phyloP scores from a whole-genome alignment of 129 eudicot species.

The Saussurea involucrata region DNA sequence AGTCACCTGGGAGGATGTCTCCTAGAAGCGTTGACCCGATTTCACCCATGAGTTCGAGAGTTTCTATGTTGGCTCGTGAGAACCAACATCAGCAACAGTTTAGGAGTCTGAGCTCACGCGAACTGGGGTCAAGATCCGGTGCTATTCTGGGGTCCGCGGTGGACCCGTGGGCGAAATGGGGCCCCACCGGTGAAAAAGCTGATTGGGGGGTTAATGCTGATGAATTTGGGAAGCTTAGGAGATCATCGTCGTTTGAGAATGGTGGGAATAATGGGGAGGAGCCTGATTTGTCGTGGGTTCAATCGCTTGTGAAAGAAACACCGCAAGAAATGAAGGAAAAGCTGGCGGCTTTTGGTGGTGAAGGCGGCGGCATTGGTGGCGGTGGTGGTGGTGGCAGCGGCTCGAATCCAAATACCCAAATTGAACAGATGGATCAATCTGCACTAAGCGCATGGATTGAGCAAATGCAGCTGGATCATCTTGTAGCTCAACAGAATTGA shows the following conservation, averaged over 20 bases:
- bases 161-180: slow-evolving; percentile 57
- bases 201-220: slow-evolving; percentile 54
- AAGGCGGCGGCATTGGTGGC: neutral
- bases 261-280: slow-evolving; percentile 52
- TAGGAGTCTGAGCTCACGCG: slow-evolving; percentile 79
- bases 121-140: slow-evolving; percentile 55
- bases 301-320: slow-evolving; percentile 80
- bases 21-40: slow-evolving; percentile 71
- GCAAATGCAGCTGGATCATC: slow-evolving; percentile 85
- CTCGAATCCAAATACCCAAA: slow-evolving; percentile 14
- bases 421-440: slow-evolving; percentile 55
- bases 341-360: slow-evolving; percentile 13
- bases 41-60: slow-evolving; percentile 74
- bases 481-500: slow-evolving; percentile 49
- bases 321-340: slow-evolving; percentile 57
- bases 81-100: slow-evolving; percentile 55
- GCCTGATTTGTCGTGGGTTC: slow-evolving; percentile 93
- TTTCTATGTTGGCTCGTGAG: slow-evolving; percentile 59
- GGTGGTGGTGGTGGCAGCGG: slow-evolving; percentile 27
- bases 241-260: slow-evolving; percentile 66
- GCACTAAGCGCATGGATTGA: slow-evolving; percentile 66
- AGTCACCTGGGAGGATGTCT: slow-evolving; percentile 69
- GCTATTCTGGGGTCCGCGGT: slow-evolving; percentile 30
- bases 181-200: slow-evolving; percentile 42
- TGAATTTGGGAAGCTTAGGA: slow-evolving; percentile 46